Conservation (phyloP, 2,329 filamentous ascomycete genomes). For the Botrytis elliptica region DNA sequence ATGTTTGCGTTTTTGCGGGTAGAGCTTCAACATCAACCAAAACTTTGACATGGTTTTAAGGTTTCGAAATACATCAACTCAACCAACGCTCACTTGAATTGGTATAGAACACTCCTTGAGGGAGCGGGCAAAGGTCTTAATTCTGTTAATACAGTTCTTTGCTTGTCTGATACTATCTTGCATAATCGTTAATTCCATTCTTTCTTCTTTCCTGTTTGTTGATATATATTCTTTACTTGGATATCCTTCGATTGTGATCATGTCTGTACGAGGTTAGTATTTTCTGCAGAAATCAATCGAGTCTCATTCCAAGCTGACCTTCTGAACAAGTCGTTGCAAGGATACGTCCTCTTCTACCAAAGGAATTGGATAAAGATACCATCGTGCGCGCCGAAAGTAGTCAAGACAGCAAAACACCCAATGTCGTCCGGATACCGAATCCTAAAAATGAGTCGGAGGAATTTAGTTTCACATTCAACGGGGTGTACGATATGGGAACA, state of each 20-base stretch:
- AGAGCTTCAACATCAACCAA: slow-evolving; percentile 12
- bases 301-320: slow-evolving; percentile 51
- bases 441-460: slow-evolving; percentile 89
- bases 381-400: slow-evolving; percentile 71
- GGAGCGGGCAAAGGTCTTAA: background rate
- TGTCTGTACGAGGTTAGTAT: slow-evolving; percentile 35
- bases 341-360: slow-evolving; percentile 82
- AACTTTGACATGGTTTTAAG: background rate
- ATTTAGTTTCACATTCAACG: slow-evolving; percentile 92
- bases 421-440: slow-evolving; percentile 83
- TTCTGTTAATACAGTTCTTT: slow-evolving; percentile 9
- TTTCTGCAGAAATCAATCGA: background rate
- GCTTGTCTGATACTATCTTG: background rate
- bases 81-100: slow-evolving; percentile 6
- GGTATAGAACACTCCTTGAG: slow-evolving; percentile 3
- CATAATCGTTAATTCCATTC: slow-evolving; percentile 11
- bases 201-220: background rate
- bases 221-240: slow-evolving; percentile 5
- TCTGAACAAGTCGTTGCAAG: slow-evolving; percentile 74
- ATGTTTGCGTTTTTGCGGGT: slow-evolving; percentile 7
- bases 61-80: background rate
- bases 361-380: slow-evolving; percentile 82
- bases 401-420: slow-evolving; percentile 60
- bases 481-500: slow-evolving; percentile 78
- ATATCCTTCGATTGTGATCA: slow-evolving; percentile 21